Base-by-base conservation (phyloP, 805 yeast species). In the Lachancea thermotolerans region DNA sequence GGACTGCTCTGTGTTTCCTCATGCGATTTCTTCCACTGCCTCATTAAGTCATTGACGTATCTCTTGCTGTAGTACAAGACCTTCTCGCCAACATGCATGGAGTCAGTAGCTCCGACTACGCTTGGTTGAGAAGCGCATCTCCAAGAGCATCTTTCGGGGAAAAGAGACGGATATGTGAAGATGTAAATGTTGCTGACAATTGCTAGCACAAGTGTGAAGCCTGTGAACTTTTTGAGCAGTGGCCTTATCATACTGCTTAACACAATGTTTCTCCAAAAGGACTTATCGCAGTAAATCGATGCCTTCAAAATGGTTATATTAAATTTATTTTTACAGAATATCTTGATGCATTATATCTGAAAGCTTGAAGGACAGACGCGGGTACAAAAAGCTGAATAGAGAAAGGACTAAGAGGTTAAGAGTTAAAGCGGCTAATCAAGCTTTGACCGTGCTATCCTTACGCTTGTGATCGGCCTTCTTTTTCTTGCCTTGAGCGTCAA, bases 101-200 rank as follows among this genome's bases (percentile, higher is more conserved):
- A n/a, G 14, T 47, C 38, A n/a, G 16, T 5, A 15, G 44, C 9
- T 21, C 44, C 31, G n/a, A 34, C 18, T 10, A 30, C 30, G 21
- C 35, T 14, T 5, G 29, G 17, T n/a, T 15, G 4, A n/a, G 35
- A 4, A 10, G 37, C 40, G 39, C 60, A 59, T 5, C 60, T 43
- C 95, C 95, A 85, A 30, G 80, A 75, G 55, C 95, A 85, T 31
- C 67, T 62, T 10, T 59, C 60, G 1, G 79, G 61, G 43, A 70
- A 62, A 12, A 82, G 49, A 33, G 86, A 82, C 1, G 95, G 95
- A 59, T 86, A 89, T 27, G 87, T 78, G 66, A 79, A 84, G 8
- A 86, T 77, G 60, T 84, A 85, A 1, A 75, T 41, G 55, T 87
- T 85, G 39, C 82, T 64, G 1, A 69, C 35, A 0, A 75, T 37